Base-by-base conservation (phyloP, 371 early-diverging fungal species). In the Actinomortierella wolfii region DNA sequence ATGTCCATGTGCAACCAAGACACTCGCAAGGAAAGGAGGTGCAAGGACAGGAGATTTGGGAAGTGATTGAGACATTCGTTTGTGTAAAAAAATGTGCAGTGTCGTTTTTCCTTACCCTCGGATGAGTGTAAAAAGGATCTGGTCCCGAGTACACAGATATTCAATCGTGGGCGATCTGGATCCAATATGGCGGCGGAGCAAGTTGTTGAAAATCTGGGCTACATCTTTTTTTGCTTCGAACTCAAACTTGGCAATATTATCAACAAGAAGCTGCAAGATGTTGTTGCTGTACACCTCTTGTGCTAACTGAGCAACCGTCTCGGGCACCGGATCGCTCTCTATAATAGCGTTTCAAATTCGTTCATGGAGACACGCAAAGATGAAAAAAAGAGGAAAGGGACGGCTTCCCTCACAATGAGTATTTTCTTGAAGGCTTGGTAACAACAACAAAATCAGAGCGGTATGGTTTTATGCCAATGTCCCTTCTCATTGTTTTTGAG, bases 141-240 rank as follows among this genome's bases (percentile, higher is more conserved):
- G 90, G 67, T 90, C 91, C 54, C 89, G 81, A 15, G 86, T 88
- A 71, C 87, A 86, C 54, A 98, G 84, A 71, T 97, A 95, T 65
- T 98, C 99, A 34, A 96, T 94, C 0, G 97, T 98, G 3, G 99
- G 99, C 74, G 90, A 91, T 48, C 98, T 87, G 8, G 96, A 84
- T 25, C 97, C 97, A 66, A 97, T 92, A 69, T 95, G 94, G 75
- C 99, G 85, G 64, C 97, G 87, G 56, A 98, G 82, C 57, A 98
- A 83, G 66, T 94, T 95, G 77, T 95, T 96, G 81, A 97, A 97
- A 62, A 98, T 95, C 71, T 94, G 93, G 64, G 95, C 91, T 17
- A 96, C 96, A 74, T 98, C 98, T 81, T 98, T 98, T 71, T 94
- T 94, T 54, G 96, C 95, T 93, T 98, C 99, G 79, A 98, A 98